Conservation (phyloP, 2,329 filamentous ascomycete species). For the Xylaria sp. region DNA sequence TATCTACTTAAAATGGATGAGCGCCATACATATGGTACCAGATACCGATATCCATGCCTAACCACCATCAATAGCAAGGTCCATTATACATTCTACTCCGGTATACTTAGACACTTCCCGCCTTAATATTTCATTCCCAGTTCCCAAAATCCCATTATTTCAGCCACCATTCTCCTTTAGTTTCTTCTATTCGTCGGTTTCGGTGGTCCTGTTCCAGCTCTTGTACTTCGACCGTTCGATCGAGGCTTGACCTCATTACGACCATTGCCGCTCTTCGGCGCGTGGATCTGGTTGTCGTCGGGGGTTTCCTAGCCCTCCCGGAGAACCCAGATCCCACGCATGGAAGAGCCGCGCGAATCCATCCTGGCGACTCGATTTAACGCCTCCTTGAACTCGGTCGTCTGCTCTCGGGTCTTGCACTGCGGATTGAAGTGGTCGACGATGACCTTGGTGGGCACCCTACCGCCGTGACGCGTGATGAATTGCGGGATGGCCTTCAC, state of each 20-base stretch:
- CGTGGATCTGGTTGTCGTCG: not conserved
- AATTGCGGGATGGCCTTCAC: conserved; percentile 73
- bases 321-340: conserved; percentile 65
- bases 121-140: not conserved
- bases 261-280: not conserved
- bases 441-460: conserved; percentile 83
- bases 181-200: not conserved
- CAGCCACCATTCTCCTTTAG: not conserved
- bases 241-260: not conserved
- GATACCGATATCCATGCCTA: not conserved
- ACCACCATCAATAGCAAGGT: not conserved
- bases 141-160: not conserved
- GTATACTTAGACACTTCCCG: not conserved
- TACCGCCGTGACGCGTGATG: conserved; percentile 79
- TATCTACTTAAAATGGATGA: not conserved
- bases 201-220: not conserved
- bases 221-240: not conserved
- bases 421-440: conserved; percentile 90
- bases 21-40: not conserved
- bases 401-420: conserved; percentile 74
- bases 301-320: conserved; percentile 27
- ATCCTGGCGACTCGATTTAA: conserved; percentile 79
- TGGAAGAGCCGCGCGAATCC: conserved; percentile 65
- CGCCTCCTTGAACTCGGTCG: conserved; percentile 83
- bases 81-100: not conserved